These are phyloP conservation scores for Cryphonectria naterciae DNA, from an alignment of 2,329 filamentous ascomycete species.

Conservation along the genomic window DNA sequence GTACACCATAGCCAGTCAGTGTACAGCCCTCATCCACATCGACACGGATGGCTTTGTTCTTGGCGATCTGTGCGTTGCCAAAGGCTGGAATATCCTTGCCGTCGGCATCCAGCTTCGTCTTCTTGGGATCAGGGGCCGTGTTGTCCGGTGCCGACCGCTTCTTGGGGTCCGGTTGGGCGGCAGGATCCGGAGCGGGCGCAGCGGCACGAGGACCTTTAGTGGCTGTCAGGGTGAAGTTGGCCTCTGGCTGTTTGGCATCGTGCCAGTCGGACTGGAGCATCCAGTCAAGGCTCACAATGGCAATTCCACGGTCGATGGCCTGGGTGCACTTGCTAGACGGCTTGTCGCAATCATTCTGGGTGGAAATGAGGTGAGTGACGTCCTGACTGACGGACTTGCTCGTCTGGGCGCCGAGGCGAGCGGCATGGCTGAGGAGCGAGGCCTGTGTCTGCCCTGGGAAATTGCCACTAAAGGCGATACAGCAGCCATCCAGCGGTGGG, in stretches of 20 bases:
- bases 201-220: slow-evolving; percentile 28
- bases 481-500: slow-evolving; percentile 50
- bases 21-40: slow-evolving; percentile 54
- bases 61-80: slow-evolving; percentile 51
- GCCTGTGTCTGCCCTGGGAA: slow-evolving; percentile 59
- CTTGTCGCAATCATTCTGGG: slow-evolving; percentile 54
- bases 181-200: slow-evolving; percentile 16
- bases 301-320: slow-evolving; percentile 50
- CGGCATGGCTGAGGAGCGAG: slow-evolving; percentile 50
- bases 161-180: slow-evolving; percentile 25
- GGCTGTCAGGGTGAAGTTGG: slow-evolving; percentile 31
- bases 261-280: slow-evolving; percentile 57
- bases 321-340: slow-evolving; percentile 56
- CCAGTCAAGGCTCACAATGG: slow-evolving; percentile 65
- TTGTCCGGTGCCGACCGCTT: slow-evolving; percentile 33
- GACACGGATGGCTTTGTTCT: slow-evolving; percentile 50
- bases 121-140: slow-evolving; percentile 37
- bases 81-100: slow-evolving; percentile 33
- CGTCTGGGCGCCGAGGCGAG: slow-evolving; percentile 53
- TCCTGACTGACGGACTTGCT: slow-evolving; percentile 52
- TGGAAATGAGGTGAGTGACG: slow-evolving; percentile 63
- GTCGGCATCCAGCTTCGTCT: slow-evolving; percentile 38
- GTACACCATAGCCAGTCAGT: slow-evolving; percentile 54
- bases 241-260: slow-evolving; percentile 44
- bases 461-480: slow-evolving; percentile 63